These are phyloP conservation scores for Fusarium humuli DNA, from an alignment of 2,329 filamentous ascomycete genomes.

Conservation along the genomic window DNA sequence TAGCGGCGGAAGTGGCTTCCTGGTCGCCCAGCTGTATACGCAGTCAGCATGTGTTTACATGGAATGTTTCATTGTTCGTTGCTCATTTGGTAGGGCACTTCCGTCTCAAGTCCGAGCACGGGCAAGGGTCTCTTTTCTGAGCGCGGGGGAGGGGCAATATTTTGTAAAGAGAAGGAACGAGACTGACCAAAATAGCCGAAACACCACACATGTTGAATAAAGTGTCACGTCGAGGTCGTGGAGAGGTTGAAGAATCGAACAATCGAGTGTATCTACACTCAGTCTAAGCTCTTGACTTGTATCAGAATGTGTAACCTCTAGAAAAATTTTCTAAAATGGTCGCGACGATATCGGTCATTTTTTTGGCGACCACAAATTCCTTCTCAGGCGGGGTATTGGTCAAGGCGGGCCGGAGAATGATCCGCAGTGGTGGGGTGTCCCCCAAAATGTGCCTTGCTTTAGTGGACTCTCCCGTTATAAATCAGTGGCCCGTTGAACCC, in stretches of 20 bases:
- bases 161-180: conserved; percentile 4
- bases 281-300: conserved; percentile 15
- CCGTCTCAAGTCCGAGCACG: conserved; percentile 30
- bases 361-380: conserved; percentile 31
- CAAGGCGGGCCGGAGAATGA: conserved; percentile 29
- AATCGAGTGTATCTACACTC: conserved; percentile 20
- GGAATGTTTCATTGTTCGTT: conserved; percentile 1
- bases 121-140: conserved; percentile 27
- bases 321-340: conserved; percentile 28
- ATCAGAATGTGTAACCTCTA: conserved; percentile 25
- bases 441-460: conserved; percentile 17
- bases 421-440: conserved; percentile 19
- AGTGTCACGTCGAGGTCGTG: conserved; percentile 14
- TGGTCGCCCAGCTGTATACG: conserved; percentile 49
- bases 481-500: neutral
- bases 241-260: neutral
- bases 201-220: conserved; percentile 40
- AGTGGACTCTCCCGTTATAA: conserved; percentile 5
- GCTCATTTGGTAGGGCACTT: conserved; percentile 26
- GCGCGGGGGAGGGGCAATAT: conserved; percentile 34
- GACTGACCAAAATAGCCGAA: conserved; percentile 38
- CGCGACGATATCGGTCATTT: conserved; percentile 35
- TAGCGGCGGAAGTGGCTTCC: conserved; percentile 61
- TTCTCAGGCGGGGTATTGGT: conserved; percentile 28
- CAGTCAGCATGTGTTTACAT: conserved; percentile 14